These are phyloP conservation scores for Microsporum ferrugineum DNA, from an alignment of 2,329 filamentous ascomycete genomes.

Conservation along the genomic window DNA sequence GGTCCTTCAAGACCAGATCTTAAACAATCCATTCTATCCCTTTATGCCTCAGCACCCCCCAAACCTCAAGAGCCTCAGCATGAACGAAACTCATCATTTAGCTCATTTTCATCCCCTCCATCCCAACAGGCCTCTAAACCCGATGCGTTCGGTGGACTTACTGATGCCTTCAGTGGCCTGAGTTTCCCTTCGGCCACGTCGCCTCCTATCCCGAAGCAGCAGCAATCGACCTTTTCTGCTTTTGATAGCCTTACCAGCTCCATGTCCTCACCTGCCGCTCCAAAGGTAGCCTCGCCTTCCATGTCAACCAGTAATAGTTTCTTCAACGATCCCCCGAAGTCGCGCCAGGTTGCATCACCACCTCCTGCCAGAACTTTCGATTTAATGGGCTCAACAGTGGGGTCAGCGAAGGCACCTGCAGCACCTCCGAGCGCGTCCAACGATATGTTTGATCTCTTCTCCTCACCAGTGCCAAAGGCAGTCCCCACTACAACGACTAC, in stretches of 20 bases:
- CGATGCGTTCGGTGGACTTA: conserved; percentile 53
- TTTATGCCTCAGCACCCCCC: conserved; percentile 76
- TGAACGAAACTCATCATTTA: conserved; percentile 52
- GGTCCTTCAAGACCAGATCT: conserved; percentile 72
- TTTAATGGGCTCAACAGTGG: conserved; percentile 14
- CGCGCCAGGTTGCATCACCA: conserved; percentile 20
- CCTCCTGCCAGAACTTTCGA: conserved; percentile 7
- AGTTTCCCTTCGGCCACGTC: conserved; percentile 46
- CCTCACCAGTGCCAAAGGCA: conserved; percentile 34
- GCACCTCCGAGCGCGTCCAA: conserved; percentile 46
- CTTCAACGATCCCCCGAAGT: conserved; percentile 54
- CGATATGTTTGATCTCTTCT: conserved; percentile 69
- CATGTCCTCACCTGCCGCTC: conserved; percentile 35
- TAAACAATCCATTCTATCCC: conserved; percentile 91
- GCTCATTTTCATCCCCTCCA: conserved; percentile 51
- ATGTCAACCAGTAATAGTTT: conserved; percentile 57
- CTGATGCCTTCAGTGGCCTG: conserved; percentile 67
- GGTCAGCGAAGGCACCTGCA: conserved; percentile 33
- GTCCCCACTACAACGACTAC: conserved; percentile 25
- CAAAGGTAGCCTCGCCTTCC: conserved; percentile 40
- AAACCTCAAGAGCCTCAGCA: conserved; percentile 57
- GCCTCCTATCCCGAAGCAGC: conserved; percentile 21
- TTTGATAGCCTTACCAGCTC: conserved; percentile 24
- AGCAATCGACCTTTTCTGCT: conserved; percentile 13
- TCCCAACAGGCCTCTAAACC: conserved; percentile 27